These are phyloP conservation scores for Pterocarpus santalinus DNA, from an alignment of 306 rosid genomes.

Conservation along the genomic window DNA sequence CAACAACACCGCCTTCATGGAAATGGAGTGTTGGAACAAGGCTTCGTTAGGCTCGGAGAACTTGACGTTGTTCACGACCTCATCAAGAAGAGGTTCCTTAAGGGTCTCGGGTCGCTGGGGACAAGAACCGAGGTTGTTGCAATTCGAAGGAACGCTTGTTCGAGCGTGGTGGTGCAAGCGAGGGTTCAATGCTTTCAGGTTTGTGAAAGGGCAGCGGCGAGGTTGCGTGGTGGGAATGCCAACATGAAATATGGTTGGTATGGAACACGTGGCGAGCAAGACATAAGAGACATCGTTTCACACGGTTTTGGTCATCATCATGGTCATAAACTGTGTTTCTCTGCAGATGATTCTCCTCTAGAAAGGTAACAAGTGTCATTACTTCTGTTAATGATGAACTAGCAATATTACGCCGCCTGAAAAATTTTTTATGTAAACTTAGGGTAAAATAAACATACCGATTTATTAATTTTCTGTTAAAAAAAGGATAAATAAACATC, in stretches of 20 bases:
- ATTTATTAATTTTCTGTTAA: too few relatives aligned
- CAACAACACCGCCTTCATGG: too few relatives aligned
- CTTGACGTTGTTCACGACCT: slow-evolving; percentile 60
- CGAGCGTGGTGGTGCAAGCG: slow-evolving; percentile 60
- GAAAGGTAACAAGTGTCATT: slow-evolving; percentile 50
- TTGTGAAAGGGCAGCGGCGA: slow-evolving; percentile 60
- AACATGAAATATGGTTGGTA: slow-evolving; percentile 83
- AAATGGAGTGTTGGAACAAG: too few relatives aligned
- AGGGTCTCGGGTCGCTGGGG: slow-evolving; percentile 59
- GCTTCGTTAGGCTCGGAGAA: slow-evolving; percentile 47
- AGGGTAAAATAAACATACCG: too few relatives aligned
- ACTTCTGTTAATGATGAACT: too few relatives aligned
- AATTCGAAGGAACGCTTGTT: slow-evolving; percentile 55
- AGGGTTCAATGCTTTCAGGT: slow-evolving; percentile 67
- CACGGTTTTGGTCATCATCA: slow-evolving; percentile 65
- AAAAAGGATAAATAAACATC: too few relatives aligned
- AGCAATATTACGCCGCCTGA: too few relatives aligned
- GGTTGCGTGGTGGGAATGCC: slow-evolving; percentile 65
- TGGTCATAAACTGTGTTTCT: slow-evolving; percentile 45
- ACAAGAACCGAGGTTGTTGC: slow-evolving; percentile 49
- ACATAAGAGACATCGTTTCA: slow-evolving; percentile 57
- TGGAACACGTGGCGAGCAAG: slow-evolving; percentile 54
- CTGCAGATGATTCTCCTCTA: slow-evolving; percentile 75
- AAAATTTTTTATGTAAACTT: too few relatives aligned
- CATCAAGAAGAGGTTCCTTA: slow-evolving; percentile 57